Evolutionary conservation across 169 alveolate species (phyloP).

Genomic region (Plasmodium reichenowi): DNA sequence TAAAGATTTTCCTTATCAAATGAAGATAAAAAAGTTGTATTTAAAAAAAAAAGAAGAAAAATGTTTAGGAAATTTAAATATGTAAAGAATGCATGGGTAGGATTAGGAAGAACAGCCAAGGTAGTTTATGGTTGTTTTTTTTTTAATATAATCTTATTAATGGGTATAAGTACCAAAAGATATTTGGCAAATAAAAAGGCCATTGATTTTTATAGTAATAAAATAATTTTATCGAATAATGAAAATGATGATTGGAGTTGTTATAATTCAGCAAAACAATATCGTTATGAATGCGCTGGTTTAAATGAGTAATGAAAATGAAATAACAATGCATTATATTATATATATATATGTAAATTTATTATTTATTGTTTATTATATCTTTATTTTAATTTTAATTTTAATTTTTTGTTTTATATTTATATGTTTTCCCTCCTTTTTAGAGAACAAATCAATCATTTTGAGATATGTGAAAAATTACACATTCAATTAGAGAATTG

Average conservation of each 20-base stretch:
- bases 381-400: background rate
- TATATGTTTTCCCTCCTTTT: background rate
- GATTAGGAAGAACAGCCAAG: slow-evolving; percentile 63
- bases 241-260: slow-evolving; percentile 82
- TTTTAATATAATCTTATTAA: slow-evolving; percentile 52
- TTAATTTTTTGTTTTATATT: background rate
- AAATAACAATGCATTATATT: background rate
- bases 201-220: slow-evolving; percentile 43
- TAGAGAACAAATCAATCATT: slow-evolving; percentile 76
- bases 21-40: background rate
- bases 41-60: slow-evolving; percentile 3
- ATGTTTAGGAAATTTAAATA: slow-evolving; percentile 42
- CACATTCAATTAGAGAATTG: slow-evolving; percentile 75
- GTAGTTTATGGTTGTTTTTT: slow-evolving; percentile 69
- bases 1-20: background rate
- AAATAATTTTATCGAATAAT: slow-evolving; percentile 52
- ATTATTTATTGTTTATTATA: slow-evolving; percentile 7
- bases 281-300: slow-evolving; percentile 82
- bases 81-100: slow-evolving; percentile 50
- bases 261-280: slow-evolving; percentile 83
- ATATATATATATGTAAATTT: background rate
- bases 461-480: slow-evolving; percentile 76
- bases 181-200: slow-evolving; percentile 74
- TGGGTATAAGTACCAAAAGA: slow-evolving; percentile 75
- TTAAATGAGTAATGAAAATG: slow-evolving; percentile 38